Base-by-base conservation (phyloP, 2,329 filamentous ascomycete species). In the Nemania sp. region DNA sequence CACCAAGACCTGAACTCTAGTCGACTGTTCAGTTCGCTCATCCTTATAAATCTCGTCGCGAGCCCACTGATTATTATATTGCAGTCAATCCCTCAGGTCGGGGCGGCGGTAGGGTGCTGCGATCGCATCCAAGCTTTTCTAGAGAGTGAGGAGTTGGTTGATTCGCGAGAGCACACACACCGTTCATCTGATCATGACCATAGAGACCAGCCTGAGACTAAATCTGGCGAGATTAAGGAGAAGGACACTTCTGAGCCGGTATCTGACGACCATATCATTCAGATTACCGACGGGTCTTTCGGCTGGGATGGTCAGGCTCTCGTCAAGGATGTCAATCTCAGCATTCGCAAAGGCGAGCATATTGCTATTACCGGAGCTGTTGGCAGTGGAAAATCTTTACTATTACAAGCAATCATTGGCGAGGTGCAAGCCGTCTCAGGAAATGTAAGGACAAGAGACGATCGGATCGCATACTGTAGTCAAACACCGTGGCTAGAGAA, bases 331-430 rank as follows among this genome's bases (percentile, higher is more conserved):
- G 48, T 65, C 30, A 63, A 57, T 24, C 42, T 66, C 9, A 47
- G 44, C 12, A 36, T 63, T 15, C 11, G 24, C 11, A 52, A 42
- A 23, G 61, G 63, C 6, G 52, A 52, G 28, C 52, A 60, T 26
- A 50, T 60, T 43, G 54, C 61, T 22, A 56, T 68, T 12, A 54
- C 62, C n/a, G 66, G 66, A 8, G 60, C 62, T 7, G 63, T 68
- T 8, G 66, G 66, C 7, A 64, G 56, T 23, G 67, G 68, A 22
- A 70, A 70, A 43, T 60, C 60, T 1, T 48, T 60, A 9, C 43
- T 65, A 6, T 28, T 65, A 26, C 45, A 66, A 36, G 56, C 61
- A 34, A 56, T 69, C 8, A 56, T 68, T 1, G 63, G 64, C 9
- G 63, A 63, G 47, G 50, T 42, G 9, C 26, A 53, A 5, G 20